Base-by-base conservation (phyloP, 345 rosid genomes). In the Boechera divaricarpa region DNA sequence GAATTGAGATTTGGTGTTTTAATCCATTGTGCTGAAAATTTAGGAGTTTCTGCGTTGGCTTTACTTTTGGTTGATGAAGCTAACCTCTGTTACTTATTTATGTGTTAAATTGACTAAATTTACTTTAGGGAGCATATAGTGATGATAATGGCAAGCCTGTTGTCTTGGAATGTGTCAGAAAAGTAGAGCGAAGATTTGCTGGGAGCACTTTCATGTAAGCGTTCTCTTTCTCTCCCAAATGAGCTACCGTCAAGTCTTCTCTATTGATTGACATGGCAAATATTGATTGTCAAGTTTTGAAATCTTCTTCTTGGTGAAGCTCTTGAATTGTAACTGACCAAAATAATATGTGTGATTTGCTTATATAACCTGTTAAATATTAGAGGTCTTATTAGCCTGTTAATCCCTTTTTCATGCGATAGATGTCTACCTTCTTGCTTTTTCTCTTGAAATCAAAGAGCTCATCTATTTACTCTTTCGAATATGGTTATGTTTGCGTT, bases 121-220 rank as follows among this genome's bases (percentile, higher is more conserved):
- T 1, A 42, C 24, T 26, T 6, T 60, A 92, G 97, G 98, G 98
- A 12, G 98, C 98, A 18, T 94, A 94, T 80, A 92, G 97, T 24
- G 95, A 94, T 77, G 97, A 92, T 69, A 89, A 92, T 68, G 97
- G 98, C 13, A 92, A 92, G 83, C 98, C 97, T 5, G 97, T 90
- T 16, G 97, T 92, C 45, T 84, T 94, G 75, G 87, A 90, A 36
- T 88, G 97, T 81, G 97, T 94, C 26, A 82, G 97, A 84, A 97
- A 92, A 86, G 97, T 97, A 0, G 98, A 92, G 84, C 83, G 87
- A 79, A 89, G 88, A 75, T 82, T 90, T 63, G 92, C 97, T 5
- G 98, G 98, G 29, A 82, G 36, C 73, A n/a, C 79, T 39, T 87
- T 89, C 79, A 89, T 94, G 98, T 92, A 71, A 87, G 87, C 64